phyloP scores from a whole-genome alignment of 805 yeast species.

The Alloascoidea africana region DNA sequence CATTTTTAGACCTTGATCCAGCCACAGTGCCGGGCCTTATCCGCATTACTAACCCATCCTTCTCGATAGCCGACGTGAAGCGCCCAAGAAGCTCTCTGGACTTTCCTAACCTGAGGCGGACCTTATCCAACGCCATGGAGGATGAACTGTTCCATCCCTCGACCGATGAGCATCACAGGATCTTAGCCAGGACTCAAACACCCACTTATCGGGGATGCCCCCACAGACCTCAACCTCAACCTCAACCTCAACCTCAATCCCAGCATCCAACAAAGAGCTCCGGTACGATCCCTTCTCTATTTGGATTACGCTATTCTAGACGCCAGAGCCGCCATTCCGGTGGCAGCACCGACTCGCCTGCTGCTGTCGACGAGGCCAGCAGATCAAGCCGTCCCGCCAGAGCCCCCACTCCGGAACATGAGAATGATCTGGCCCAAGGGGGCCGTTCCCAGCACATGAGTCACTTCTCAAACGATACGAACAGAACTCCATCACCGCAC shows the following conservation, averaged over 20 bases:
- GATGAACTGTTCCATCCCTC: not conserved
- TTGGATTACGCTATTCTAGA: not conserved
- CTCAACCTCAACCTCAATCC: not conserved
- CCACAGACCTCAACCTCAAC: not conserved
- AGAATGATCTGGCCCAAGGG: not conserved
- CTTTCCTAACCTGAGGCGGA: constrained; percentile 2
- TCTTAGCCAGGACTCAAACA: not conserved
- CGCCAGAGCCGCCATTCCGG: not conserved
- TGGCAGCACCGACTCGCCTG: not conserved
- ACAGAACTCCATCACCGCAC: too few relatives aligned
- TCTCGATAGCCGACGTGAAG: not conserved
- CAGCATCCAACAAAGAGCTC: not conserved
- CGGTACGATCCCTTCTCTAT: not conserved
- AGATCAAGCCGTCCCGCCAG: too few relatives aligned
- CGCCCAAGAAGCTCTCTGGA: not conserved
- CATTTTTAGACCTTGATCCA: too few relatives aligned
- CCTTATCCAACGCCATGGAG: constrained; percentile 2
- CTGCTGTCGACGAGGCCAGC: too few relatives aligned
- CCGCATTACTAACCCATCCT: not conserved
- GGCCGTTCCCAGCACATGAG: not conserved
- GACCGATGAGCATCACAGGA: not conserved
- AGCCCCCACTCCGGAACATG: not conserved
- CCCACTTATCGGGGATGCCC: not conserved
- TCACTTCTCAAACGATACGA: not conserved
- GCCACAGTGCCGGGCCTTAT: not conserved